Conservation (phyloP, 306 rosid species). For the Sechiopsis laciniata region DNA sequence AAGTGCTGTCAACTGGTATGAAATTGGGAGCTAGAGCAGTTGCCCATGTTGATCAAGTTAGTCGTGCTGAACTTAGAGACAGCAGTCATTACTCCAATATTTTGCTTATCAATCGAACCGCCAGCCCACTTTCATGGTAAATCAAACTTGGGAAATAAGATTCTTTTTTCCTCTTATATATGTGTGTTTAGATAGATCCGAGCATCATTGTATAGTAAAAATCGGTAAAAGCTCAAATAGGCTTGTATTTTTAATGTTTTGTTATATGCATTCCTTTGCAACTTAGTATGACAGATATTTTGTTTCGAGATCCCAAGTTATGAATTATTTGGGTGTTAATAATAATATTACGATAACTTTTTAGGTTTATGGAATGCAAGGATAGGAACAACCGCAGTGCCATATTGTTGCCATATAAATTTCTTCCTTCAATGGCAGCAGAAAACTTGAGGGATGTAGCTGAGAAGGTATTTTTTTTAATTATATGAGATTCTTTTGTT, state of each 20-base stretch:
- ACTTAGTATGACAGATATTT: not conserved
- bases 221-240: conserved; percentile 4
- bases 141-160: not conserved
- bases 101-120: conserved; percentile 83
- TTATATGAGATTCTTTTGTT: conserved; percentile 18
- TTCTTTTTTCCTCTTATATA: not conserved
- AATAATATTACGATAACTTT: conserved; percentile 20
- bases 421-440: conserved; percentile 76
- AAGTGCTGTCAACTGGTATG: conserved; percentile 62
- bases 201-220: not conserved
- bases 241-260: not conserved
- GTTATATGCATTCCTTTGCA: conserved; percentile 7
- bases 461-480: conserved; percentile 50
- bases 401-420: conserved; percentile 64
- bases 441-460: conserved; percentile 62
- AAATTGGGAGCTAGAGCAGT: conserved; percentile 71
- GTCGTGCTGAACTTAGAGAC: conserved; percentile 56
- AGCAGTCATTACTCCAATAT: conserved; percentile 48
- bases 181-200: not conserved
- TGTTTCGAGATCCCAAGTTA: not conserved
- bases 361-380: conserved; percentile 99
- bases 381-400: conserved; percentile 76
- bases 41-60: conserved; percentile 56
- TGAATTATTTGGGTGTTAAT: conserved; percentile 11
- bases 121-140: conserved; percentile 86